Percentiles rank a stretch among this genome's conserved stretches.
Evolutionary conservation across 106 monocot genomes (phyloP).

Genomic region (Dendrobium chrysotoxum): DNA sequence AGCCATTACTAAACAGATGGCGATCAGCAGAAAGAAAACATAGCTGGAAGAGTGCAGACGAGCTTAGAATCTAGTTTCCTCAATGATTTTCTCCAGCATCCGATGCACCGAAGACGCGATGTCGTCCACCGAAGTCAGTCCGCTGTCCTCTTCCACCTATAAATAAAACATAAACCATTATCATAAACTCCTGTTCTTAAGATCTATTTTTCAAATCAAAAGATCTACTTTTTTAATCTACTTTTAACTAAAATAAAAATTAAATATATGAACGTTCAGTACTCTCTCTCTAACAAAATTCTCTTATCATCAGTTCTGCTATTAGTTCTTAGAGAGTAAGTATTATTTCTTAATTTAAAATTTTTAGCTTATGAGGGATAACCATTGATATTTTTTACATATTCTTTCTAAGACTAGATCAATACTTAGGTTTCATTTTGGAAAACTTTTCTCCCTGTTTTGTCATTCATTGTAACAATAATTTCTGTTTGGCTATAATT

Average conservation of each 20-base stretch:
- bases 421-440: no score
- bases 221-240: no score
- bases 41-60: background rate
- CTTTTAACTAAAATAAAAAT: no score
- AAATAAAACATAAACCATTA: constrained; percentile 4
- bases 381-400: no score
- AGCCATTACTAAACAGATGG: background rate
- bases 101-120: constrained; percentile 49
- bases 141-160: constrained; percentile 71
- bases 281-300: background rate
- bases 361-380: no score
- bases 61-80: constrained; percentile 2
- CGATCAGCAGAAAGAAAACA: background rate
- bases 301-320: background rate
- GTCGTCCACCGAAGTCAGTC: constrained; percentile 48
- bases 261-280: no score
- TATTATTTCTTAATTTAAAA: no score
- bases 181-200: constrained; percentile 3
- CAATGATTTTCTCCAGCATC: constrained; percentile 43
- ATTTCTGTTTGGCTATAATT: no score
- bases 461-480: no score
- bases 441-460: no score
- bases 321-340: background rate
- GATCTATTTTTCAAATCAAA: background rate
- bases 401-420: no score